These are phyloP conservation scores for Harringtonia aguacate DNA, from an alignment of 2,329 filamentous ascomycete genomes.

Conservation along the genomic window DNA sequence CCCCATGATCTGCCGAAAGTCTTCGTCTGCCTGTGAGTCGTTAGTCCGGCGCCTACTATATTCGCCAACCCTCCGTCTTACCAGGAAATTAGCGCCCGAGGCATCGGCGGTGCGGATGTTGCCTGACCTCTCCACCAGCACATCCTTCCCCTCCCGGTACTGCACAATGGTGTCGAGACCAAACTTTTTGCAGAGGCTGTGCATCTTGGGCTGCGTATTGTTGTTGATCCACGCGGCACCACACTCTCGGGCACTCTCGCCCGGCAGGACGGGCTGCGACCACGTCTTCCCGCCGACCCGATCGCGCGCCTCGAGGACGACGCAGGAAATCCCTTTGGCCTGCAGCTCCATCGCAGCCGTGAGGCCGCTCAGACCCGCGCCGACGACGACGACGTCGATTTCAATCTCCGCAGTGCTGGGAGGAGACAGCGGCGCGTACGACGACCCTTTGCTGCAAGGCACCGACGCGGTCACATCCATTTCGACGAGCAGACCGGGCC, in stretches of 20 bases:
- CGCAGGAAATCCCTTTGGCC: background rate
- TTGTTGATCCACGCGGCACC: slow-evolving; percentile 53
- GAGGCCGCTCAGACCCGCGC: background rate
- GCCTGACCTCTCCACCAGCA: background rate
- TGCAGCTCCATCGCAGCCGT: background rate
- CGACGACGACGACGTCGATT: background rate
- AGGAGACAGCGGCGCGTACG: no score
- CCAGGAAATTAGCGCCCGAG: background rate
- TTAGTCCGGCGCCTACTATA: background rate
- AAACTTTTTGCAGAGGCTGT: slow-evolving; percentile 26
- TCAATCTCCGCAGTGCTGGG: background rate
- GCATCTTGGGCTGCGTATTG: slow-evolving; percentile 35
- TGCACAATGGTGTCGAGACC: slow-evolving; percentile 35
- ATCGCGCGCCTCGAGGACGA: slow-evolving; percentile 28
- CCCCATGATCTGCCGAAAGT: background rate
- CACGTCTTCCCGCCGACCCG: slow-evolving; percentile 41
- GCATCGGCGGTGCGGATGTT: background rate
- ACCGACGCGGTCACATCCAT: background rate
- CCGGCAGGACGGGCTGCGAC: slow-evolving; percentile 21
- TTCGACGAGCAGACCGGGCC: background rate
- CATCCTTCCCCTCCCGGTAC: slow-evolving; percentile 19
- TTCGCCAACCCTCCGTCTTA: no score
- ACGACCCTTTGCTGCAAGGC: background rate
- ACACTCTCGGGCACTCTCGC: slow-evolving; percentile 32
- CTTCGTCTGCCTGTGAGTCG: background rate